A percentile compares a stretch with the other conserved stretches of the same genome.
Conservation (phyloP, 2,329 filamentous ascomycete species). For the Sclerotinia sclerotiorum region DNA sequence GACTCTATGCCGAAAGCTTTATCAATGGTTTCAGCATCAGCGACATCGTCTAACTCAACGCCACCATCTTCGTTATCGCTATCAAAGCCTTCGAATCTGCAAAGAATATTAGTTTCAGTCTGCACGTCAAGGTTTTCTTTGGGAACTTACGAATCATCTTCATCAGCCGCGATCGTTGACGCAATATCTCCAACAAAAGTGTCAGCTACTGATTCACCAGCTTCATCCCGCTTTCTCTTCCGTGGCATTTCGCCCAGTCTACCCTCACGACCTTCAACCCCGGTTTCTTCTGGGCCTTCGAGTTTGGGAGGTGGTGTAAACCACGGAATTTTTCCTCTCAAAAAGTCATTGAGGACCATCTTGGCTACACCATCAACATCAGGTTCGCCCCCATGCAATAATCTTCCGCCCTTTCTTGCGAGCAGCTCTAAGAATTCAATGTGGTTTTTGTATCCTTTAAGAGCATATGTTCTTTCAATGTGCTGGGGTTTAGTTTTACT, state of each 20-base stretch:
- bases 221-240: conserved; percentile 69
- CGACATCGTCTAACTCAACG: conserved; percentile 35
- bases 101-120: background rate
- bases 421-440: conserved; percentile 84
- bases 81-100: conserved; percentile 51
- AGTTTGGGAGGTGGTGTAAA: conserved; percentile 75
- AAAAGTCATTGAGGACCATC: conserved; percentile 95
- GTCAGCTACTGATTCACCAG: conserved; percentile 50
- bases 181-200: conserved; percentile 42
- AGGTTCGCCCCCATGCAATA: conserved; percentile 90
- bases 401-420: conserved; percentile 79
- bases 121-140: background rate
- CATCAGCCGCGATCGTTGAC: conserved; percentile 33
- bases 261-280: conserved; percentile 70
- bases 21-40: conserved; percentile 37
- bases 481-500: conserved; percentile 80
- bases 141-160: conserved; percentile 33
- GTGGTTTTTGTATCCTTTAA: conserved; percentile 74
- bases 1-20: conserved; percentile 39
- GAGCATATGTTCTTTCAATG: conserved; percentile 87
- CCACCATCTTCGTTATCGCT: conserved; percentile 46
- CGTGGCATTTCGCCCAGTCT: conserved; percentile 82
- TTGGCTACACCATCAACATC: conserved; percentile 94
- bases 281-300: conserved; percentile 52
- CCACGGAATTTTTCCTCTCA: conserved; percentile 95